phyloP scores from a whole-genome alignment of 1,284 basidiomycete genomes.

The Tilletiopsis washingtonensis region DNA sequence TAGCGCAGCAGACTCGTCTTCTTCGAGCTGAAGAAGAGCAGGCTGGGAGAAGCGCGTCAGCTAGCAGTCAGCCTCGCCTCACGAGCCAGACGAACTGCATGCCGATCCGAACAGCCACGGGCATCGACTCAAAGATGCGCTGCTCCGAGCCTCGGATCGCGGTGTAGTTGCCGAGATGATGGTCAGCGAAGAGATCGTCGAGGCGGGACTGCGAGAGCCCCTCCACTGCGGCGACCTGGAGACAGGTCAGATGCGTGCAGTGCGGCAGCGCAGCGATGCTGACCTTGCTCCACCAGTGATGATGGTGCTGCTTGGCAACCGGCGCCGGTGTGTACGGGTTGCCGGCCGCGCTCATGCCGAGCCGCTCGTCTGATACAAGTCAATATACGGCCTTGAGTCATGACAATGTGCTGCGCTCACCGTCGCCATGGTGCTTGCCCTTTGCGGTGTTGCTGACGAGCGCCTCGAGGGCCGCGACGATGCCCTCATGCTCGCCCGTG shows the following conservation, averaged over 20 bases:
- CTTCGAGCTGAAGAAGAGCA: slow-evolving; percentile 9
- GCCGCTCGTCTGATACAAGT: background rate
- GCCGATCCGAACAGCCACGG: slow-evolving; percentile 13
- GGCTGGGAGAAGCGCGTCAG: no score
- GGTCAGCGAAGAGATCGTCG: slow-evolving; percentile 24
- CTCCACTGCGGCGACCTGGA: background rate
- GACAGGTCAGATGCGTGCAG: no score
- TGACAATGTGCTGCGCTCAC: no score
- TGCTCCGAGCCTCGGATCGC: slow-evolving; percentile 23
- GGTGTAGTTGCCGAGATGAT: slow-evolving; percentile 37
- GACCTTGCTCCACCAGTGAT: background rate
- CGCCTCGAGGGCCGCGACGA: background rate
- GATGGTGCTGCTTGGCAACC: background rate
- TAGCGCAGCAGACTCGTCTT: slow-evolving; percentile 7
- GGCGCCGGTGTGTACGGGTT: background rate
- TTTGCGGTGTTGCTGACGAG: background rate
- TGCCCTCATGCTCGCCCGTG: background rate
- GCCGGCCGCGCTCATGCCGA: background rate
- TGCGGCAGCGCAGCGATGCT: no score
- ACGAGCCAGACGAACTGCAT: no score
- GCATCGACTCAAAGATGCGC: slow-evolving; percentile 28
- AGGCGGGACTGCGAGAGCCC: slow-evolving; percentile 1
- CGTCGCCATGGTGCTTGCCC: no score
- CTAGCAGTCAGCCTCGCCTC: no score
- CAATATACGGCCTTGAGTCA: background rate